Evolutionary conservation across 1,284 basidiomycete species (phyloP), one percentile per base, ranked within the genome.

Genomic region (Sporisorium scitamineum): DNA sequence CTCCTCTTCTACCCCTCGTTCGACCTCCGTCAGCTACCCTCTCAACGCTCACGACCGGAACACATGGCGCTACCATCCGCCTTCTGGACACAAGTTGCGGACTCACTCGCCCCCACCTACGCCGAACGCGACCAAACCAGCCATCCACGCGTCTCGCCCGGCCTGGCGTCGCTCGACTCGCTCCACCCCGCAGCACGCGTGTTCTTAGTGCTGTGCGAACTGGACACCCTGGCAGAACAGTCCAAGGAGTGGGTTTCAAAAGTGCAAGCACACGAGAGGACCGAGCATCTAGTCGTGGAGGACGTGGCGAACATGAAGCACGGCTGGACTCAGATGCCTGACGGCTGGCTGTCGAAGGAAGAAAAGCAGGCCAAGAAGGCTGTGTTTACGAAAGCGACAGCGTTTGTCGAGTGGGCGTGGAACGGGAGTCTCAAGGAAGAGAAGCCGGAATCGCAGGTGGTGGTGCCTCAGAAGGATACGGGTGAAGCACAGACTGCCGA

Each of bases 1-100:
- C 70, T 80, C 14, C 73, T 80, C 31, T 80, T 80, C 68, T 80
- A 74, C 44, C 79, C 79, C 8, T 79, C 76, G 7, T 68, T 80
- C 52, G 79, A 80, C 54, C 60, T 75, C 8, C 70, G 79, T 8
- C 73, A 77, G 58, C 64, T 76, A 0, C 68, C 77, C 0, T 79
- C 67, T 1, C 67, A 80, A 39, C 66, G 79, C 20, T 63, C 70
- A 5, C 41, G 70, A 29, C 79, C 79, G 0, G 64, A 57, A 32
- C 61, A 63, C 24, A 79, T 80, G 77, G 59, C 50, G 4, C 58
- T 60, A 0, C 58, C 64, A 4, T 66, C 65, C 0, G 31, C 57
- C 20, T 70, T 78, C 48, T 69, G 61, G 65, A 63, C 66, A 8
- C 63, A 68, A 42, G 61, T 80, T 3, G 73, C 70, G 14, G 68